Evolutionary conservation across 129 eudicot genomes (phyloP).

Genomic region (Centella asiatica): DNA sequence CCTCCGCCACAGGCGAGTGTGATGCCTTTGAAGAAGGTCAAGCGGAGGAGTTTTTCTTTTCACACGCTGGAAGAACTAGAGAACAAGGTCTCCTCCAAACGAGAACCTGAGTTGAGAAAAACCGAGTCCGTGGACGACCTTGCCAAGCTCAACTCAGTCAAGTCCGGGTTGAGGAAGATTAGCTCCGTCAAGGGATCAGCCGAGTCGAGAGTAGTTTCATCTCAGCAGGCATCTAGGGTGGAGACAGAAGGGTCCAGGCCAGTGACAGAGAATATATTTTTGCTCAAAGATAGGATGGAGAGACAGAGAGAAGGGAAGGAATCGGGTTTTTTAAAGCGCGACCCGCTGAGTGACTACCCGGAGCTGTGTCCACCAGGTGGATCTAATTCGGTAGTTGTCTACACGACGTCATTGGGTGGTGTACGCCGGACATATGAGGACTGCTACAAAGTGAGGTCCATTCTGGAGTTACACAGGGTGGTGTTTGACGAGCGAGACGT

Average conservation of each 20-base stretch:
- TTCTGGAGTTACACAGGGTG: slow-evolving; percentile 60
- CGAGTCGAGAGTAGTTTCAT: slow-evolving; percentile 11
- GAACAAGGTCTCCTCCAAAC: slow-evolving; percentile 20
- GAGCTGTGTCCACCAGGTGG: slow-evolving; percentile 92
- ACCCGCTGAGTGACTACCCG: slow-evolving; percentile 72
- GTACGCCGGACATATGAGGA: slow-evolving; percentile 73
- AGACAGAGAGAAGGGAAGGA: slow-evolving; percentile 65
- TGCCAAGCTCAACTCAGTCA: slow-evolving; percentile 17
- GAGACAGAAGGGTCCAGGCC: slow-evolving; percentile 39
- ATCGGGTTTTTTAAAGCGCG: slow-evolving; percentile 27
- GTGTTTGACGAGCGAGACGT: slow-evolving; percentile 72
- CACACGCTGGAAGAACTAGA: slow-evolving; percentile 91
- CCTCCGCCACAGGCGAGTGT: slow-evolving; percentile 12
- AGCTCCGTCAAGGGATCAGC: slow-evolving; percentile 11
- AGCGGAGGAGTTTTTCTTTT: slow-evolving; percentile 62
- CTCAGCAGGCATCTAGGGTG: slow-evolving; percentile 11
- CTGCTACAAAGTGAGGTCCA: slow-evolving; percentile 50
- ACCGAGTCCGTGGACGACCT: slow-evolving; percentile 30
- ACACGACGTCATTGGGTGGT: slow-evolving; percentile 87
- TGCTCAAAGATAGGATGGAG: slow-evolving; percentile 49
- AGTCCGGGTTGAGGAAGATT: slow-evolving; percentile 2
- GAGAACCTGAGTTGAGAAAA: slow-evolving; percentile 25
- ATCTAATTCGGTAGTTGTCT: slow-evolving; percentile 54
- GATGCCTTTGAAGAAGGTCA: slow-evolving; percentile 23
- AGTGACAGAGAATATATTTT: slow-evolving; percentile 64